phyloP scores from a whole-genome alignment of 1,284 basidiomycete species.

The Malassezia obtusa region DNA sequence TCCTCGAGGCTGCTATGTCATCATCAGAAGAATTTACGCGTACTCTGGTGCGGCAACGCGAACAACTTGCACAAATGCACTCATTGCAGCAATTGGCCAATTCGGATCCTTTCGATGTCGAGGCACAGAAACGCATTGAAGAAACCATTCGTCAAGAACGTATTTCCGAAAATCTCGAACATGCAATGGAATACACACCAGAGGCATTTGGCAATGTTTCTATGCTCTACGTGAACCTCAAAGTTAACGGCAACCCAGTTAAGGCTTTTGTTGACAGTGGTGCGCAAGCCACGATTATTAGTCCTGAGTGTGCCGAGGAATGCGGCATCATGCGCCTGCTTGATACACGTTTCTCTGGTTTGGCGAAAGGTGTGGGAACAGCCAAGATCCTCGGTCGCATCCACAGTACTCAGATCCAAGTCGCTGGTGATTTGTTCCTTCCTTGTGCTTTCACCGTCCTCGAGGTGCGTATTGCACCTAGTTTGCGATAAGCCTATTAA shows the following conservation, averaged over 20 bases:
- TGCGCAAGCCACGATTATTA: constrained; percentile 93
- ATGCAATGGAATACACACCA: constrained; percentile 53
- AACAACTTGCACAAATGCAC: constrained; percentile 41
- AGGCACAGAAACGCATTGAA: constrained; percentile 76
- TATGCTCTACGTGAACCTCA: constrained; percentile 82
- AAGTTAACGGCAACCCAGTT: constrained; percentile 74
- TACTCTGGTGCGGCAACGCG: constrained; percentile 22
- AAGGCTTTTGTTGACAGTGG: constrained; percentile 98
- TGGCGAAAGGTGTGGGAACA: constrained; percentile 89
- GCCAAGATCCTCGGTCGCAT: constrained; percentile 88
- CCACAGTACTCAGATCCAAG: constrained; percentile 82
- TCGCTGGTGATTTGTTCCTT: constrained; percentile 65
- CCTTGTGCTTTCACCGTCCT: constrained; percentile 91
- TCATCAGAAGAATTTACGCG: constrained; percentile 17
- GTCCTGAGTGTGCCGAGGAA: constrained; percentile 80
- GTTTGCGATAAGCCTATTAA: not conserved
- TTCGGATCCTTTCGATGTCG: constrained; percentile 73
- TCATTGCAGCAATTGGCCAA: constrained; percentile 64
- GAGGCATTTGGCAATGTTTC: constrained; percentile 87
- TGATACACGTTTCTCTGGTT: constrained; percentile 75
- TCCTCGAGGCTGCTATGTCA: constrained; percentile 20
- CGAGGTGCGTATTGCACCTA: constrained; percentile 54
- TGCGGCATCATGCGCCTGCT: constrained; percentile 91
- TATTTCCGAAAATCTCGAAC: constrained; percentile 59
- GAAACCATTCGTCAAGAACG: constrained; percentile 83